Conservation (phyloP, 495 filamentous ascomycete species). For the Aspergillus incahuasiensis region DNA sequence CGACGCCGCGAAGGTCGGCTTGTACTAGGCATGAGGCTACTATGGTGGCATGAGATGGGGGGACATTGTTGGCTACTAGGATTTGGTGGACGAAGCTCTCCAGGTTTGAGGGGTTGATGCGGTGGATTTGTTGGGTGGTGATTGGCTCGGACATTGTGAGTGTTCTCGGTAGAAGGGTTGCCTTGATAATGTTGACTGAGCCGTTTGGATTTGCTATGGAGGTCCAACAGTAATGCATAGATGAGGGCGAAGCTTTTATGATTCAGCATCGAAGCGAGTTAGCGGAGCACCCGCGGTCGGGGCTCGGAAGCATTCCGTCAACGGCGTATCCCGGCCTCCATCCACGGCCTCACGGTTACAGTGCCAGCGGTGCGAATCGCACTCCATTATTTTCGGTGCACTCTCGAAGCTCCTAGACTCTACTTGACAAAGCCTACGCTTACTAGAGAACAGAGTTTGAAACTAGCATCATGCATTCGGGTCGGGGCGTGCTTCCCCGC, state of each 20-base stretch:
- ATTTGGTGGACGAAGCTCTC: conserved; percentile 42
- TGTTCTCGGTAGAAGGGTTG: not conserved
- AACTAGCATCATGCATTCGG: no score
- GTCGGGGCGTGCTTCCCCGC: no score
- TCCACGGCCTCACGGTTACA: no score
- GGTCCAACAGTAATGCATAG: not conserved
- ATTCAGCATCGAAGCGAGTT: not conserved
- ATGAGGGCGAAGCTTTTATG: not conserved
- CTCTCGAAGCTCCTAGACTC: no score
- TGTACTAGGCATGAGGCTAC: conserved; percentile 60
- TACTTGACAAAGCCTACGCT: no score
- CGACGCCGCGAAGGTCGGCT: conserved; percentile 73
- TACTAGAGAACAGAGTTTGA: no score
- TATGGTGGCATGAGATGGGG: conserved; percentile 49
- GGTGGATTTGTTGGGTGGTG: conserved; percentile 20
- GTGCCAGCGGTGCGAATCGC: no score
- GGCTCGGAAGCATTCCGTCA: not conserved
- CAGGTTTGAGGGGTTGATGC: conserved; percentile 23
- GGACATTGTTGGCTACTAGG: conserved; percentile 55
- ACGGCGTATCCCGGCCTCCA: not conserved
- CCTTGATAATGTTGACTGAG: not conserved
- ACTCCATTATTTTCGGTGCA: no score
- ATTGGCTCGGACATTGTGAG: conserved; percentile 1
- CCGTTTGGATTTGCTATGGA: not conserved
- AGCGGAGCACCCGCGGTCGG: not conserved